Percentiles rank a stretch among this genome's conserved stretches.
Evolutionary conservation across 1,284 basidiomycete genomes (phyloP).

Genomic region (Puccinia triticina): DNA sequence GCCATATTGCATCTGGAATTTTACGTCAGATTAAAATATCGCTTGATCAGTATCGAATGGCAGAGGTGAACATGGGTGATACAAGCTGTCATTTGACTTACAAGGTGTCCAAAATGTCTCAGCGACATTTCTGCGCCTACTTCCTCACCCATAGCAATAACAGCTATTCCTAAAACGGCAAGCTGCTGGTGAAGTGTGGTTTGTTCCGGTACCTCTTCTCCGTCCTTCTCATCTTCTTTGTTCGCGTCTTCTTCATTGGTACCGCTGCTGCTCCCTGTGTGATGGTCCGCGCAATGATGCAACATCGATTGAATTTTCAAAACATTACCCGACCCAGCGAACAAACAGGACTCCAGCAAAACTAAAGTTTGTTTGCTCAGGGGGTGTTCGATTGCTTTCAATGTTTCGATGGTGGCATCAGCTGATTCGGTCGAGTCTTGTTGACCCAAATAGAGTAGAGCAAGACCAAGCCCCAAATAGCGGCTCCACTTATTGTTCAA

Average conservation of each 20-base stretch:
- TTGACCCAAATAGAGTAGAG: slow-evolving; percentile 78
- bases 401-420: slow-evolving; percentile 90
- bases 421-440: slow-evolving; percentile 72
- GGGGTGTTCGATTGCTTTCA: slow-evolving; percentile 92
- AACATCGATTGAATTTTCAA: slow-evolving; percentile 91
- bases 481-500: slow-evolving; percentile 90
- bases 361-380: slow-evolving; percentile 88
- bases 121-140: slow-evolving; percentile 96
- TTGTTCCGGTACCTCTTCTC: slow-evolving; percentile 66
- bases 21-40: neutral
- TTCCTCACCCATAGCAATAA: slow-evolving; percentile 98
- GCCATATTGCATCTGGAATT: slow-evolving; percentile 85
- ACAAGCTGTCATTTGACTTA: slow-evolving; percentile 5
- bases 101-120: slow-evolving; percentile 86
- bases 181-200: slow-evolving; percentile 89
- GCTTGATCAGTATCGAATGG: neutral
- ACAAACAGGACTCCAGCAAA: slow-evolving; percentile 90
- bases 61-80: neutral
- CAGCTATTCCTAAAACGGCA: slow-evolving; percentile 88
- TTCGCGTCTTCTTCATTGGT: slow-evolving; percentile 52
- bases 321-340: slow-evolving; percentile 93
- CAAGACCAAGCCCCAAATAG: slow-evolving; percentile 87
- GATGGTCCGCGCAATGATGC: slow-evolving; percentile 88
- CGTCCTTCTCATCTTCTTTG: slow-evolving; percentile 60
- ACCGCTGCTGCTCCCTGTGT: slow-evolving; percentile 49